Evolutionary conservation across 371 early-diverging fungal genomes (phyloP).

Genomic region (Actinomortierella ambigua): DNA sequence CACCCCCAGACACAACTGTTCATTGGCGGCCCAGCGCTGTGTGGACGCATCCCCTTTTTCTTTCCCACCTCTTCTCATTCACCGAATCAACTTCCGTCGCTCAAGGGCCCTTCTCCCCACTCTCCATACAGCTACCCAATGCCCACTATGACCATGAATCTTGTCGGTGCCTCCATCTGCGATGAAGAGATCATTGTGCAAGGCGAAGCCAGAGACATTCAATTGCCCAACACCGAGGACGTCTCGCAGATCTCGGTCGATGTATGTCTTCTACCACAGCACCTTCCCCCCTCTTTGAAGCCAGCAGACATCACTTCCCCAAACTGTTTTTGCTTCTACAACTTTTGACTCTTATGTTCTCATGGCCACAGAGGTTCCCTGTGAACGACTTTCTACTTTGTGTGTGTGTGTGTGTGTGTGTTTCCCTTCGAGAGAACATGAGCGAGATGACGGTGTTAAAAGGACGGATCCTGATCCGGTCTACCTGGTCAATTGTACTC

Average conservation of each 20-base stretch:
- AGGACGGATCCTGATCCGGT: too few relatives aligned
- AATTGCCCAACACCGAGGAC: constrained; percentile 84
- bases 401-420: too few relatives aligned
- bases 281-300: too few relatives aligned
- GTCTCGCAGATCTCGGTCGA: constrained; percentile 94
- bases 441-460: too few relatives aligned
- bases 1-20: too few relatives aligned
- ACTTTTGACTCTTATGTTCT: too few relatives aligned
- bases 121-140: constrained; percentile 5
- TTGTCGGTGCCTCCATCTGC: constrained; percentile 69
- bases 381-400: too few relatives aligned
- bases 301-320: too few relatives aligned
- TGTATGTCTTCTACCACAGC: constrained; percentile 48
- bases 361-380: too few relatives aligned
- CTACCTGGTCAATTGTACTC: neutral
- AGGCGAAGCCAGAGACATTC: constrained; percentile 76
- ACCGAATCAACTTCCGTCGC: constrained; percentile 14
- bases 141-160: constrained; percentile 59
- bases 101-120: constrained; percentile 10
- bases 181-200: constrained; percentile 56
- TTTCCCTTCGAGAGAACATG: too few relatives aligned
- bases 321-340: too few relatives aligned
- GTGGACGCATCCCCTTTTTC: constrained; percentile 1
- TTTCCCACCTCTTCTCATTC: neutral
- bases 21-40: too few relatives aligned